These are phyloP conservation scores for Gleditsia sinensis DNA, from an alignment of 306 rosid genomes.

Conservation along the genomic window DNA sequence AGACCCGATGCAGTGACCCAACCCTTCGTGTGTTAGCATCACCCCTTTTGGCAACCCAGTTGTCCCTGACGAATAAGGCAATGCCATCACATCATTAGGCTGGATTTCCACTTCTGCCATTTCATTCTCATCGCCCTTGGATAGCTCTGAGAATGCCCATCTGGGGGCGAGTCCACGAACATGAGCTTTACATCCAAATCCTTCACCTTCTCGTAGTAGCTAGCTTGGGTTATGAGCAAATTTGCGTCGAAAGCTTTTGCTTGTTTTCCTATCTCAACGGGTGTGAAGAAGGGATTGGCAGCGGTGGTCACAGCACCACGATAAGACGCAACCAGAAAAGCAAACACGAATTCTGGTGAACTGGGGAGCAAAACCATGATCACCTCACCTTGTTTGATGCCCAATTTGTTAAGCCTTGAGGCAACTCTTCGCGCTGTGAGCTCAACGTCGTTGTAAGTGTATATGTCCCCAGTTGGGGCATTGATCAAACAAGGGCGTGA, in stretches of 20 bases:
- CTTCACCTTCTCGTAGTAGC: conserved; percentile 52
- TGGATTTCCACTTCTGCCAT: conserved; percentile 41
- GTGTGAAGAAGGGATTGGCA: conserved; percentile 59
- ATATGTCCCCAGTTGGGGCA: no score
- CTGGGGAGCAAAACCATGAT: conserved; percentile 61
- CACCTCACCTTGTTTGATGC: conserved; percentile 49
- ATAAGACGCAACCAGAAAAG: no score
- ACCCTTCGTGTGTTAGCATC: conserved; percentile 63
- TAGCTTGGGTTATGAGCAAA: conserved; percentile 44
- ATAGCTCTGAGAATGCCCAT: conserved; percentile 44
- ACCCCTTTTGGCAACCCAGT: conserved; percentile 68
- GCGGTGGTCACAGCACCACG: conserved; percentile 53
- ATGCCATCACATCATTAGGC: conserved; percentile 55
- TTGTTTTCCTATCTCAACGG: conserved; percentile 53
- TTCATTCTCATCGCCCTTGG: conserved; percentile 36
- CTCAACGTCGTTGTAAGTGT: no score
- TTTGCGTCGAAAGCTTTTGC: conserved; percentile 57
- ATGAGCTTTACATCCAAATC: conserved; percentile 42
- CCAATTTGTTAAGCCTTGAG: conserved; percentile 49
- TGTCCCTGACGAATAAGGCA: conserved; percentile 70
- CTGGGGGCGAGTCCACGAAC: conserved; percentile 45
- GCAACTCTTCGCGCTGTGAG: conserved; percentile 57
- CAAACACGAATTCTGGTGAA: no score
- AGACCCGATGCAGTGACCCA: no score
- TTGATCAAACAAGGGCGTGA: no score